Base-by-base conservation (phyloP, 1,284 basidiomycete species). In the Blastosporella zonata region DNA sequence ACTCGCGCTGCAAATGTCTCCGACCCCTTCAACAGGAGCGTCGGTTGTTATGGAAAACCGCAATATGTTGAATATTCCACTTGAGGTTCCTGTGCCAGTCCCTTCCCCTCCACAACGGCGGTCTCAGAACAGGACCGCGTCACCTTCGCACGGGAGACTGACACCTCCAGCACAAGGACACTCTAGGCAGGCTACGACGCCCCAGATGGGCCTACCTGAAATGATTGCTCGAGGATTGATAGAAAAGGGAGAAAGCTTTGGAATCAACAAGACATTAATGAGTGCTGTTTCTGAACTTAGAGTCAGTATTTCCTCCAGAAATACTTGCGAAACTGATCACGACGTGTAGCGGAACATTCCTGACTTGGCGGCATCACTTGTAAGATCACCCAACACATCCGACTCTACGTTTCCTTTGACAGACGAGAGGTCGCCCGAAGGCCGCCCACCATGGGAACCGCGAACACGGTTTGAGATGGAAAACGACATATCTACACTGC, bases 21-120 rank as follows among this genome's bases (percentile, higher is more conserved):
- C 87, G 2, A 84, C 74, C 1, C 79, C 87, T 1, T 69, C 86
- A 0, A 83, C 84, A 0, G 93, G 92, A 6, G 79, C 82, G 18
- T 79, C 87, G 5, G 66, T 94, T 23, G 75, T 87, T 5, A 70
- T 90, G 31, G 90, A 95, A 68, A 96, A 96, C 61, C 75, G 80
- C 34, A 89, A 87, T 56, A 56, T 87, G 2, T 72, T 96, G 34
- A 78, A 81, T 39, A 86, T 95, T 34, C 76, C 82, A 1, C 63
- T 80, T 0, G 85, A 90, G 43, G 71, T 84, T 6, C 78, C 81
- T 1, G 75, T 78, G 10, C 69, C 75, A n/a, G 70, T 72, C 2
- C 63, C 73, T 3, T 62, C 71, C 2, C 64, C 70, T 3, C 64
- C 68, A 46, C 70, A 69, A 40, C 69, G 73, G 54, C 65, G 68